Base-by-base conservation (phyloP, 306 rosid species). In the Vicia sativa region DNA sequence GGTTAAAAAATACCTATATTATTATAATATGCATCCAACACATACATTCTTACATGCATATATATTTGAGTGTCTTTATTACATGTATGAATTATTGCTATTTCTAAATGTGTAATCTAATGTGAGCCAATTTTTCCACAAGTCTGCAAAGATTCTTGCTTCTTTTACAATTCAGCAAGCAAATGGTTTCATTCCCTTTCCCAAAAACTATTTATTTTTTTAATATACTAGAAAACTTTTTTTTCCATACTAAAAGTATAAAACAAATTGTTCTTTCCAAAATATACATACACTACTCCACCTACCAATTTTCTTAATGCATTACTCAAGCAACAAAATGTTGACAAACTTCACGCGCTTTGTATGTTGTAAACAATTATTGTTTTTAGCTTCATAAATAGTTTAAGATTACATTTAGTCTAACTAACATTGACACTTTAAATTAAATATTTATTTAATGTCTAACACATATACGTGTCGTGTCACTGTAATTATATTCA, bases 311-410 rank as follows among this genome's bases (percentile, higher is more conserved):
- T 16, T 38, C 18, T 39, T 42, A 21, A 41, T 5, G 65, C 50
- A 62, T 15, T 15, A 25, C 26, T 46, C n/a, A 71, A 26, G 11
- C n/a, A 55, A 26, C 62, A 11, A 25, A 34, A 25, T 15, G 28
- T 18, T 29, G 42, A 67, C 11, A 64, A 46, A 48, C 35, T 49
- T 70, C 38, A 57, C 65, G 62, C 70, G 74, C 75, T 70, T 57
- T 13, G n/a, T 21, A 52, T 21, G 3, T 6, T 58, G 58, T 62
- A 18, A 4, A 14, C 19, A 68, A 5, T 38, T 45, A 56, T 29
- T 48, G n/a, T 11, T 55, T 44, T 63, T 34, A 54, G 12, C 41
- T 28, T 28, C 3, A 19, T 18, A 4, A 5, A 18, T 60, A 43
- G 73, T 43, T 42, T n/a, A 57, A 52, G 44, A 7, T 38, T 13